Evolutionary conservation across 495 filamentous ascomycete species (phyloP), one percentile per base, ranked within the genome.

Genomic region (Xylaria scruposa): DNA sequence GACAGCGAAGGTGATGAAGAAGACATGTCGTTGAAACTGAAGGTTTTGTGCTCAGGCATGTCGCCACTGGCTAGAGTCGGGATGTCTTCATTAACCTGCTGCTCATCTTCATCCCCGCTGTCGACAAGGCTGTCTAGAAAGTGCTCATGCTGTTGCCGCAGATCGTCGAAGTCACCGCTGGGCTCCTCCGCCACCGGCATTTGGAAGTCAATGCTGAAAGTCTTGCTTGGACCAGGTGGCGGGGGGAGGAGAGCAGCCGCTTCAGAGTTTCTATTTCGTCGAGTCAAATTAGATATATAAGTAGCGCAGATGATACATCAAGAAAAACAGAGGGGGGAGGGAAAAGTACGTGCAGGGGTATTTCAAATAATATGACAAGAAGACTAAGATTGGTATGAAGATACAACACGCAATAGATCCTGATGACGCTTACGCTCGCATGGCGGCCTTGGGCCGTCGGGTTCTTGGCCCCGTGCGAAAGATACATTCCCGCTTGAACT

Each of bases 191-290:
- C 76, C 26, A 67, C 65, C 0, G 80, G 76, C 76, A 85, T 81
- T 47, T 81, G 74, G 67, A 86, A 83, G 79, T 86, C 83, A 74
- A 86, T 86, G 59, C 82, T 85, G 71, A 86, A 86, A 44, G 83
- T 86, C 72, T 82, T 82, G 72, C 82, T 83, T 7, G 83, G 83
- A 6, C 80, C 81, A n/a, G 82, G 74, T 2, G 80, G 79, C 12
- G 80, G 77, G 17, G 75, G 75, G 12, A 73, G 75, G 3, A 73
- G 75, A 2, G 44, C 15, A 21, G 61, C 51, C 15, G 62, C 46
- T 56, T 74, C 62, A 10, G 66, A 59, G 46, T 77, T 72, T 24
- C 73, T 79, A 33, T 66, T 10, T 1, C 0, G 15, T 40, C 42
- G 47, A 46, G 69, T 65, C 26, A 68, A 29, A 29, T 15, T 36